Evolutionary conservation across 2,329 filamentous ascomycete genomes (phyloP).

Genomic region (Beauveria caledonica): DNA sequence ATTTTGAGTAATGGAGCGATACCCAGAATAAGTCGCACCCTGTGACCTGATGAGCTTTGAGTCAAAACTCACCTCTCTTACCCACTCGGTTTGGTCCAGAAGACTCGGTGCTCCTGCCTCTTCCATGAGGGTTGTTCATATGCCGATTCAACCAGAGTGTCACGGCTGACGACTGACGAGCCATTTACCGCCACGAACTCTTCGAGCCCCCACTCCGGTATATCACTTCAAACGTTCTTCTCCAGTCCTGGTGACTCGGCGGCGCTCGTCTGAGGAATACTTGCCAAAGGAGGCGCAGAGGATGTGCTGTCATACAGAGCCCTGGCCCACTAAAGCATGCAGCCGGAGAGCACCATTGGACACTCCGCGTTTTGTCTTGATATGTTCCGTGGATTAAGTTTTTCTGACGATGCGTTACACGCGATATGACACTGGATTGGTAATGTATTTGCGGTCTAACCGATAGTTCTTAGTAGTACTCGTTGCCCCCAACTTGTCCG

Average conservation of each 20-base stretch:
- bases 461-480: not conserved
- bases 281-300: not conserved
- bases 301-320: slow-evolving; percentile 6
- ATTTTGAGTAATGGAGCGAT: not conserved
- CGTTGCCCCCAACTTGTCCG: not conserved
- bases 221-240: not conserved
- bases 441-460: not conserved
- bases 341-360: slow-evolving; percentile 1
- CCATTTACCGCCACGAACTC: not conserved
- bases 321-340: slow-evolving; percentile 10
- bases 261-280: not conserved
- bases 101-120: not conserved
- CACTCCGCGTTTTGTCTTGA: not conserved
- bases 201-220: not conserved
- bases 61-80: not conserved
- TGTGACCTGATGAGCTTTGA: not conserved
- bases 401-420: not conserved
- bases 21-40: too few species aligned
- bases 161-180: not conserved
- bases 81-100: not conserved
- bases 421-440: not conserved
- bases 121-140: not conserved
- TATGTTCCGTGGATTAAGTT: not conserved
- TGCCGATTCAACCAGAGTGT: not conserved
- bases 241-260: not conserved